These are phyloP conservation scores for Perkinsus marinus DNA, from an alignment of 169 alveolate genomes.

Conservation along the genomic window DNA sequence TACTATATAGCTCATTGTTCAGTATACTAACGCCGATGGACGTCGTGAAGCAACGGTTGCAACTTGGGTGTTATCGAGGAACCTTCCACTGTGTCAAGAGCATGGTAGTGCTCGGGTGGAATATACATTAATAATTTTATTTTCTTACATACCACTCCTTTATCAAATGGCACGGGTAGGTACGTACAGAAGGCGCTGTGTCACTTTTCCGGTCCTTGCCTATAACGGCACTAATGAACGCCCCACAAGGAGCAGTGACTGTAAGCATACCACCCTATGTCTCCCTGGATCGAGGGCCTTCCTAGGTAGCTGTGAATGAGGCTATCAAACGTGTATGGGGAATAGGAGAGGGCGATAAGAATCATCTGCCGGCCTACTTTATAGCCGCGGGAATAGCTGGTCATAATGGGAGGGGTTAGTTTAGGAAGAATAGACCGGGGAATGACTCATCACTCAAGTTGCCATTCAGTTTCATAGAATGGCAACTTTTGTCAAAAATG, in stretches of 20 bases:
- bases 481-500: too few species aligned
- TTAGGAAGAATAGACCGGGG: too few species aligned
- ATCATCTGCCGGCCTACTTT: neutral
- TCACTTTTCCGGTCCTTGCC: slow-evolving; percentile 82
- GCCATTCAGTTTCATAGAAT: too few species aligned
- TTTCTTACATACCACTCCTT: too few species aligned
- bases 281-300: neutral
- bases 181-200: slow-evolving; percentile 69
- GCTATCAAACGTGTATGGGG: neutral
- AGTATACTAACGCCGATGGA: slow-evolving; percentile 90
- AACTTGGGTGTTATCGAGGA: slow-evolving; percentile 58
- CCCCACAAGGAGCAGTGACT: slow-evolving; percentile 81
- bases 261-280: slow-evolving; percentile 41
- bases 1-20: neutral
- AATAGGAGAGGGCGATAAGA: neutral
- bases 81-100: slow-evolving; percentile 10
- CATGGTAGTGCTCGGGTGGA: neutral
- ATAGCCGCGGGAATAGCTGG: neutral
- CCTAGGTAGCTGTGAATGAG: neutral
- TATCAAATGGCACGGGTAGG: too few species aligned
- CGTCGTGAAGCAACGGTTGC: slow-evolving; percentile 82
- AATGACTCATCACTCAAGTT: too few species aligned
- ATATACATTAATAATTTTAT: too few species aligned
- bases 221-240: slow-evolving; percentile 80
- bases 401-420: too few species aligned